These are phyloP conservation scores for Ogataea allantospora DNA, from an alignment of 805 yeast species.

Conservation along the genomic window DNA sequence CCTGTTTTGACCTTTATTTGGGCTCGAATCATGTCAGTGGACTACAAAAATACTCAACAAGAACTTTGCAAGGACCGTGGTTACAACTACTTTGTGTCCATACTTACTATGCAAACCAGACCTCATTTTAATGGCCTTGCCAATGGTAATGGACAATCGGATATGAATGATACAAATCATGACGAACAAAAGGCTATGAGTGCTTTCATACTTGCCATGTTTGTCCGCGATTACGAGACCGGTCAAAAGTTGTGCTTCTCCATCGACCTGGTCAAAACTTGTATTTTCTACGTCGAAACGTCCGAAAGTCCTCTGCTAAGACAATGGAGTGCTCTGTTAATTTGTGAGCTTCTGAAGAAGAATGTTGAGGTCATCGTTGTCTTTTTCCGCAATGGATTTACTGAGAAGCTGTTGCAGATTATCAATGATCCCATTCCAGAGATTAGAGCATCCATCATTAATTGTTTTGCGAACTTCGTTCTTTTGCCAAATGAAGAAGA, in stretches of 20 bases:
- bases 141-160: constrained; percentile 20
- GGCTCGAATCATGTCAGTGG: constrained; percentile 98
- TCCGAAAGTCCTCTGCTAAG: constrained; percentile 83
- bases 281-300: constrained; percentile 61
- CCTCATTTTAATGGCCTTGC: constrained; percentile 14
- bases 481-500: constrained; percentile 46
- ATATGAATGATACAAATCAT: constrained; percentile 43
- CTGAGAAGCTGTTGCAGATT: constrained; percentile 53
- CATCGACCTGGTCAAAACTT: constrained; percentile 65
- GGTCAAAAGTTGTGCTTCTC: constrained; percentile 83
- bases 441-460: constrained; percentile 79
- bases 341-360: constrained; percentile 72
- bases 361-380: constrained; percentile 75
- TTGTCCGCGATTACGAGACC: constrained; percentile 72
- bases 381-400: constrained; percentile 60
- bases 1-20: constrained; percentile 94
- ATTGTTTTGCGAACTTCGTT: constrained; percentile 65
- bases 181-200: constrained; percentile 95
- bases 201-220: constrained; percentile 82
- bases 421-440: constrained; percentile 92
- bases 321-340: constrained; percentile 85
- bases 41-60: constrained; percentile 83
- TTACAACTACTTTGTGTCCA: constrained; percentile 79
- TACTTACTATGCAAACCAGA: constrained; percentile 49
- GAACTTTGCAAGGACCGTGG: constrained; percentile 92